Conservation (phyloP, 2,329 filamentous ascomycete genomes). For the Neonectria magnoliae region DNA sequence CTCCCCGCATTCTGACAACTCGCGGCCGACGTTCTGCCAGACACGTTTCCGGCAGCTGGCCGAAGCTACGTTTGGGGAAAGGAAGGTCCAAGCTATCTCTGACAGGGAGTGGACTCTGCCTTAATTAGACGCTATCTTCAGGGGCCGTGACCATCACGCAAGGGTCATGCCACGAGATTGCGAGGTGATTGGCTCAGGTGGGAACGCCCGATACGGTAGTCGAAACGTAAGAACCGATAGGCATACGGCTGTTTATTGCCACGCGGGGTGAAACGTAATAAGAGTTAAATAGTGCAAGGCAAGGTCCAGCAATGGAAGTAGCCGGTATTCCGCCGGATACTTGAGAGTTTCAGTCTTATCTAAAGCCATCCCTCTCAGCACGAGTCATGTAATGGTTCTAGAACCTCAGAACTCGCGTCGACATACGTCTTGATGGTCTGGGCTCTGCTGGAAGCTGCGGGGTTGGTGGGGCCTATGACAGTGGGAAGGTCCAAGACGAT, state of each 20-base stretch:
- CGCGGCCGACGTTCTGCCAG: neutral
- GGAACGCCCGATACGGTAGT: neutral
- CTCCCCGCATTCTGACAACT: slow-evolving; percentile 1
- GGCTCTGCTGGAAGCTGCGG: neutral
- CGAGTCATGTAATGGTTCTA: neutral
- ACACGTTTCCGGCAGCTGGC: neutral
- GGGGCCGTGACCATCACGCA: neutral
- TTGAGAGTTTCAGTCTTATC: neutral
- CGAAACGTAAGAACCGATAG: neutral
- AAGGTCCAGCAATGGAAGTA: slow-evolving; percentile 5
- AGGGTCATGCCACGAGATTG: neutral
- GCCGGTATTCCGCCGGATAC: neutral
- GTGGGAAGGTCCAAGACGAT: neutral
- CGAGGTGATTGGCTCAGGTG: neutral
- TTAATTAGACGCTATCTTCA: neutral
- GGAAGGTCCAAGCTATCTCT: slow-evolving; percentile 11
- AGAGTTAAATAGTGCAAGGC: neutral
- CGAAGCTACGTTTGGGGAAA: neutral
- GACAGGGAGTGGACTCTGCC: neutral
- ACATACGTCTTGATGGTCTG: neutral
- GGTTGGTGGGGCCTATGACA: neutral
- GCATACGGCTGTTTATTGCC: neutral
- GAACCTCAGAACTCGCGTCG: neutral
- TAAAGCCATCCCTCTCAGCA: neutral
- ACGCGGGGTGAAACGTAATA: neutral